These are phyloP conservation scores for Priceomyces carsonii DNA, from an alignment of 805 yeast species.

Conservation along the genomic window DNA sequence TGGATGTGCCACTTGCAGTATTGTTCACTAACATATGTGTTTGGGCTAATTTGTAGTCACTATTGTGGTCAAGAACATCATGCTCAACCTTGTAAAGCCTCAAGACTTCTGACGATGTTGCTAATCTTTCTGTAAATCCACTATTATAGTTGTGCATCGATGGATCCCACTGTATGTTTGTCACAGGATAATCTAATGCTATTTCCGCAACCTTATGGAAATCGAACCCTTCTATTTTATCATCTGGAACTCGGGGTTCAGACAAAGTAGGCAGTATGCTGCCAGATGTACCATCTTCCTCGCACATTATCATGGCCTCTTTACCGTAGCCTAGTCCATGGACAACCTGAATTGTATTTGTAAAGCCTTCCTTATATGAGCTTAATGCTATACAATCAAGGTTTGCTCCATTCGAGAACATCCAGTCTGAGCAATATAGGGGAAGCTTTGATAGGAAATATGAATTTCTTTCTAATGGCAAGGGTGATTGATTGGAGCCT, in stretches of 20 bases:
- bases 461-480: conserved; percentile 6
- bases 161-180: conserved; percentile 73
- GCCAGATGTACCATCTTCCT: conserved; percentile 10
- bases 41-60: conserved; percentile 37
- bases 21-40: conserved; percentile 43
- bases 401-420: conserved; percentile 20
- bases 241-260: conserved; percentile 9
- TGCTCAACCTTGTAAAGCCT: conserved; percentile 61
- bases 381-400: conserved; percentile 61
- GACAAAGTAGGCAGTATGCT: conserved; percentile 6
- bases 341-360: conserved; percentile 61
- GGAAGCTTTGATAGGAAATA: conserved; percentile 10
- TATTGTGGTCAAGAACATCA: conserved; percentile 41
- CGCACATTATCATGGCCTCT: conserved; percentile 19
- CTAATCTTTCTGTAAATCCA: conserved; percentile 46
- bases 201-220: conserved; percentile 53
- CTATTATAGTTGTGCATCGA: conserved; percentile 36
- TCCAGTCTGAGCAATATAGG: conserved; percentile 33
- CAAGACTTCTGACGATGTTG: conserved; percentile 72
- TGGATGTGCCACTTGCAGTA: conserved; percentile 18
- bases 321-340: conserved; percentile 30
- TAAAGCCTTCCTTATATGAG: conserved; percentile 77
- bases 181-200: conserved; percentile 64
- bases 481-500: neutral
- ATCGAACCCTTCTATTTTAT: conserved; percentile 33